Conservation (phyloP, 108 stramenopile genomes). For the Tribonema minus region DNA sequence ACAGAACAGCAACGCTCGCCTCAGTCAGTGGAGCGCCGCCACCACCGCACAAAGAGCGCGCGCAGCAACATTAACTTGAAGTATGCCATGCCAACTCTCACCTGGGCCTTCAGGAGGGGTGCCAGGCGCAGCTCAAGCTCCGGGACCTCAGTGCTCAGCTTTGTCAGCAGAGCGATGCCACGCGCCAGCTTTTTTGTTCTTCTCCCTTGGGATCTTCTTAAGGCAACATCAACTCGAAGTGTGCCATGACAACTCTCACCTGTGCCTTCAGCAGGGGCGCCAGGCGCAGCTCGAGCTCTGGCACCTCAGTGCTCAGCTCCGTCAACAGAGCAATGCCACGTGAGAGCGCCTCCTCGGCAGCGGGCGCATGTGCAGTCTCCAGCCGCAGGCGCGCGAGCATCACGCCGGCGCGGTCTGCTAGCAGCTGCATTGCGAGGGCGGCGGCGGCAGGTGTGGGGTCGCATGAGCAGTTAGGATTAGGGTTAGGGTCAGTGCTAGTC, state of each 20-base stretch:
- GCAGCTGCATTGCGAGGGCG: too few relatives aligned
- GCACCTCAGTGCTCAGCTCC: not conserved
- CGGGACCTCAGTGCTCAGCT: not conserved
- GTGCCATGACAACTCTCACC: too few relatives aligned
- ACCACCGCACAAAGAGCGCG: too few relatives aligned
- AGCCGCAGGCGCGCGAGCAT: not conserved
- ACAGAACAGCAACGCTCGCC: too few relatives aligned
- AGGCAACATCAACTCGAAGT: too few relatives aligned
- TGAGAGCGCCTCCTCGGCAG: not conserved
- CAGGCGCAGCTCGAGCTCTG: not conserved
- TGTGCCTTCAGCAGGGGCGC: not conserved
- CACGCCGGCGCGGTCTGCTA: not conserved
- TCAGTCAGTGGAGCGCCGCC: too few relatives aligned
- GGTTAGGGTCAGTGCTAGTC: too few relatives aligned
- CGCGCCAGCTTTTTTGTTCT: not conserved
- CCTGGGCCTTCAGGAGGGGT: not conserved
- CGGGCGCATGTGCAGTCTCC: not conserved
- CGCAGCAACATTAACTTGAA: too few relatives aligned
- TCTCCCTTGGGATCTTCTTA: too few relatives aligned
- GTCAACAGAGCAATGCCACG: not conserved
- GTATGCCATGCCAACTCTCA: too few relatives aligned
- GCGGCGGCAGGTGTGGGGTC: too few relatives aligned
- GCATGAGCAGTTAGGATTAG: too few relatives aligned
- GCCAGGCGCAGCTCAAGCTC: not conserved
- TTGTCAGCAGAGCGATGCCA: not conserved